Percentiles rank a stretch among this genome's conserved stretches.
These are phyloP conservation scores for Neonectria hederae DNA, from an alignment of 2,329 filamentous ascomycete genomes.

Conservation along the genomic window DNA sequence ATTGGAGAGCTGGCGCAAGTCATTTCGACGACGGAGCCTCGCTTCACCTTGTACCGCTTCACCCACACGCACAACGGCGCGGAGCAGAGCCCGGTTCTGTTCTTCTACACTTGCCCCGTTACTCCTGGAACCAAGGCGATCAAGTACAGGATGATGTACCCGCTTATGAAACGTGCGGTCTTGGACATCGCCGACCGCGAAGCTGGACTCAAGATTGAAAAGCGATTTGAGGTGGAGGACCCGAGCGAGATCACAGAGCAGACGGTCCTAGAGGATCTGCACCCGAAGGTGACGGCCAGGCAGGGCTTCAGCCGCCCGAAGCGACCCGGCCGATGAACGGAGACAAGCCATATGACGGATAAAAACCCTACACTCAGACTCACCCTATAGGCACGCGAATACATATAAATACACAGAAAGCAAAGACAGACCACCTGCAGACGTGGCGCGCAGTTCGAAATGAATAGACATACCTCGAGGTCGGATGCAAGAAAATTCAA, in stretches of 20 bases:
- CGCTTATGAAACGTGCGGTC: conserved; percentile 74
- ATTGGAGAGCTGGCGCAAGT: conserved; percentile 65
- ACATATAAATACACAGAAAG: conserved; percentile 1
- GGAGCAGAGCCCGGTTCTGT: conserved; percentile 70
- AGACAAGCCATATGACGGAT: conserved; percentile 2
- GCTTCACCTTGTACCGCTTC: conserved; percentile 82
- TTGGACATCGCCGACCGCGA: conserved; percentile 72
- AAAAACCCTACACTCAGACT: background rate
- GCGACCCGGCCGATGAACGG: conserved; percentile 72
- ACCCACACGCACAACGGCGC: conserved; percentile 63
- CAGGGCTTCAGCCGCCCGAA: conserved; percentile 81
- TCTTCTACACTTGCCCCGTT: conserved; percentile 84
- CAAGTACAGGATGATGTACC: conserved; percentile 88
- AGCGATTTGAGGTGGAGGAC: conserved; percentile 75
- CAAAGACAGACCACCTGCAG: background rate
- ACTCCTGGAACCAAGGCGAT: conserved; percentile 72
- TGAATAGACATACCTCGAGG: conserved; percentile 22
- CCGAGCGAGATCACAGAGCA: conserved; percentile 76
- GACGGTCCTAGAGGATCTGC: conserved; percentile 71
- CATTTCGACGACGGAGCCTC: conserved; percentile 75
- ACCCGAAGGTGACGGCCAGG: conserved; percentile 72
- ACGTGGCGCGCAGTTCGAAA: conserved; percentile 5
- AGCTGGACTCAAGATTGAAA: conserved; percentile 72
- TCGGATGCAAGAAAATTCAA: conserved; percentile 38
- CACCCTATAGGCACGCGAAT: background rate